Evolutionary conservation across 768 basidiomycete species (phyloP), one percentile per base, ranked within the genome.

Genomic region (Mycena leptocephala): DNA sequence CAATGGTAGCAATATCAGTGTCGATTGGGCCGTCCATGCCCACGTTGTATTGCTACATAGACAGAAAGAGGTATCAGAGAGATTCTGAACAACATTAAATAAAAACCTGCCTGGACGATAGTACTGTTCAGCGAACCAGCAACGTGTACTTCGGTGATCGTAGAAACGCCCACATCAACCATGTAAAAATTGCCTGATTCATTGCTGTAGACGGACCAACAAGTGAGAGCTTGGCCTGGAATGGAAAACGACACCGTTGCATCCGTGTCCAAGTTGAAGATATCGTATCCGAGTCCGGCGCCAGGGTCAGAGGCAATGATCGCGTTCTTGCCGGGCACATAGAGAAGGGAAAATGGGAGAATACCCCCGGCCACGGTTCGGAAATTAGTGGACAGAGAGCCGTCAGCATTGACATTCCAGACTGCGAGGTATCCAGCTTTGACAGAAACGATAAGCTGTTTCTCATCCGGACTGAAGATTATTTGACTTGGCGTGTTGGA

Each of bases 381-480:
- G 84, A 80, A 32, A 82, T 84, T 33, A 85, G n/a, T n/a, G n/a
- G n/a, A n/a, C n/a, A n/a, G n/a, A n/a, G n/a, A n/a, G n/a, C n/a
- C n/a, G n/a, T n/a, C n/a, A n/a, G n/a, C n/a, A n/a, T n/a, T n/a
- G n/a, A n/a, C n/a, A n/a, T n/a, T n/a, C n/a, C n/a, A n/a, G n/a
- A n/a, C n/a, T n/a, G n/a, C n/a, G n/a, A n/a, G n/a, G n/a, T n/a
- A n/a, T n/a, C n/a, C n/a, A n/a, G n/a, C n/a, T n/a, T n/a, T n/a
- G n/a, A n/a, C n/a, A n/a, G n/a, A n/a, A n/a, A n/a, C n/a, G n/a
- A n/a, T 67, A 16, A 86, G 81, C 53, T 80, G 75, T 62, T 76
- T 79, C 55, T 79, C 82, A 51, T 85, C 83, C 48, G 81, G 78
- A 68, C 69, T 81, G 81, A 86, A 86, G 62, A 84, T 63, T 67